phyloP scores from a whole-genome alignment of 805 yeast species.

The Yarrowia sp. region DNA sequence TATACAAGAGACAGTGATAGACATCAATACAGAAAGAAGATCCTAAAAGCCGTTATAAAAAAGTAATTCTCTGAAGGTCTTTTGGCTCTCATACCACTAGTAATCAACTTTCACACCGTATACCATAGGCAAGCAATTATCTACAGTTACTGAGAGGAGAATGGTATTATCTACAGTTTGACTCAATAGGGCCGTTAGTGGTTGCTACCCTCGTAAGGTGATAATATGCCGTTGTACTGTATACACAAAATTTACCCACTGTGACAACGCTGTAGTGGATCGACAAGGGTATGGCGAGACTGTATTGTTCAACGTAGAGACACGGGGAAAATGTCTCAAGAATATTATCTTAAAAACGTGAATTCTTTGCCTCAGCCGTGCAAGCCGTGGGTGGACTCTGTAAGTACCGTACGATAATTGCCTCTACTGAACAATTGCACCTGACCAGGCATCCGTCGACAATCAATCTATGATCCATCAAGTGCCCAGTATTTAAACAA shows the following conservation, averaged over 20 bases:
- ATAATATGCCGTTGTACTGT: not conserved
- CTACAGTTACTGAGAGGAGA: not conserved
- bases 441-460: not conserved
- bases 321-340: not conserved
- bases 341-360: not conserved
- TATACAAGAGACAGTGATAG: too few relatives aligned
- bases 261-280: not conserved
- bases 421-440: not conserved
- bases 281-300: not conserved
- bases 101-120: too few relatives aligned
- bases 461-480: not conserved
- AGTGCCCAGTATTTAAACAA: too few relatives aligned
- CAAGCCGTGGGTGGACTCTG: not conserved
- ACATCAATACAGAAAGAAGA: too few relatives aligned
- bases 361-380: not conserved
- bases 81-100: too few relatives aligned
- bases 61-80: too few relatives aligned
- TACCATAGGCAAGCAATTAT: too few relatives aligned
- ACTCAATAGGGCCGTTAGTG: not conserved
- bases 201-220: not conserved
- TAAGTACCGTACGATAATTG: not conserved
- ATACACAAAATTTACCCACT: not conserved
- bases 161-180: not conserved
- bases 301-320: too few relatives aligned
- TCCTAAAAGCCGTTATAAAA: too few relatives aligned